A percentile compares a stretch with the other conserved stretches of the same genome.
Conservation (phyloP, 2,329 filamentous ascomycete species). For the Ceratocystis colombiana region DNA sequence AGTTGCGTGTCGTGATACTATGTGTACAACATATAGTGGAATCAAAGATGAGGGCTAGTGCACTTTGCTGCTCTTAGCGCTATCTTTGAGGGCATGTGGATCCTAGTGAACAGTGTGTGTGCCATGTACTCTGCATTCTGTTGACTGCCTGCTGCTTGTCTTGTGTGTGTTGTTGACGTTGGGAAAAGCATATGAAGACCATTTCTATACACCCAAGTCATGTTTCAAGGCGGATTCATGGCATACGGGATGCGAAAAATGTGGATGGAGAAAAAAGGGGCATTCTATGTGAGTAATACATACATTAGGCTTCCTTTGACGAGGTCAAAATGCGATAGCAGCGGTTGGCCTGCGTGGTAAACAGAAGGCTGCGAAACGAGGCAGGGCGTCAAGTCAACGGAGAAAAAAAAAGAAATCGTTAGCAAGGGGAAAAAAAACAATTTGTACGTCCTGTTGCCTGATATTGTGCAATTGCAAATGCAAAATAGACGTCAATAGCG, state of each 20-base stretch:
- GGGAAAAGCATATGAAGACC: background rate
- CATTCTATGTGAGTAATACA: slow-evolving; percentile 11
- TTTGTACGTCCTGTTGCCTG: background rate
- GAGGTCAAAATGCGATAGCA: slow-evolving; percentile 6
- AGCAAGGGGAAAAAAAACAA: background rate
- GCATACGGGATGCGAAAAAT: background rate
- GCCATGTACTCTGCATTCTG: background rate
- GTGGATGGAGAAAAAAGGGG: slow-evolving; percentile 6
- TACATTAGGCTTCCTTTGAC: slow-evolving; percentile 13
- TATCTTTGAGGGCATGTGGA: background rate
- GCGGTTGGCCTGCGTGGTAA: background rate
- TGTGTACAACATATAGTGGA: slow-evolving; percentile 3
- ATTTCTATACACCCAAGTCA: background rate
- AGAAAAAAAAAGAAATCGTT: background rate
- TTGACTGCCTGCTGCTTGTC: background rate
- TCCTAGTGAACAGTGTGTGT: background rate
- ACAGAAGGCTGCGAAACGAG: background rate
- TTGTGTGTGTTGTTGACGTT: background rate
- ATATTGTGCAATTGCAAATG: background rate
- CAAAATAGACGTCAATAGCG: slow-evolving; percentile 23
- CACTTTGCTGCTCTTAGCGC: background rate
- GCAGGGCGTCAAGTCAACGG: background rate
- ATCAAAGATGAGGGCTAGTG: background rate
- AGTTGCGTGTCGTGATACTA: background rate
- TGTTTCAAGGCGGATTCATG: background rate